Conservation (phyloP, 2,329 filamentous ascomycete species). For the Trichophyton schoenleinii region DNA sequence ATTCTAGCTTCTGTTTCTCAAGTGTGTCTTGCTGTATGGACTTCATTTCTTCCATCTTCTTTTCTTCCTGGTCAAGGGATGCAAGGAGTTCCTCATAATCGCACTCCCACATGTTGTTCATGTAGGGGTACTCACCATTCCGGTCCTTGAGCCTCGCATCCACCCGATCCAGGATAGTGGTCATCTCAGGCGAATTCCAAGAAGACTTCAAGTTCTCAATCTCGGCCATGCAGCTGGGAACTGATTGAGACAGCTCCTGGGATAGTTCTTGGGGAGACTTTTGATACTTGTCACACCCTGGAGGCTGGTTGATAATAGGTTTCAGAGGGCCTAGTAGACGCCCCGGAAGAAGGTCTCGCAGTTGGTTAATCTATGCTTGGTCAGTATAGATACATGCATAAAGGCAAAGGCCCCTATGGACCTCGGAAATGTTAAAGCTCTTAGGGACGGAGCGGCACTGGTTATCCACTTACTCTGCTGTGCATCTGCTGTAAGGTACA, state of each 20-base stretch:
- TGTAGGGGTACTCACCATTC: conserved; percentile 26
- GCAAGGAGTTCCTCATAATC: conserved; percentile 29
- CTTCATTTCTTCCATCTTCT: conserved; percentile 17
- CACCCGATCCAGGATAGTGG: conserved; percentile 27
- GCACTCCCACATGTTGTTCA: conserved; percentile 28
- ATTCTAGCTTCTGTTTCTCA: conserved; percentile 19
- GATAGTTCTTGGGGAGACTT: conserved; percentile 27
- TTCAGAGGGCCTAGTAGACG: conserved; percentile 29
- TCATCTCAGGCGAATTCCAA: conserved; percentile 31
- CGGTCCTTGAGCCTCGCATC: conserved; percentile 27
- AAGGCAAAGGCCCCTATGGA: too few relatives aligned
- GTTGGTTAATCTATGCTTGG: conserved; percentile 27
- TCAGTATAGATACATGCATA: neutral
- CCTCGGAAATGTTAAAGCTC: too few relatives aligned
- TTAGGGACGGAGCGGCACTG: too few relatives aligned
- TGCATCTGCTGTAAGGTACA: conserved; percentile 31
- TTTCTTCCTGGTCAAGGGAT: conserved; percentile 21
- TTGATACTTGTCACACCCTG: conserved; percentile 16
- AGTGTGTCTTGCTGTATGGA: conserved; percentile 20
- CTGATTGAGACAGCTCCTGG: conserved; percentile 24
- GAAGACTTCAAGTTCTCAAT: conserved; percentile 28
- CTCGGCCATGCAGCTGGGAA: conserved; percentile 25
- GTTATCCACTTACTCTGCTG: conserved; percentile 11
- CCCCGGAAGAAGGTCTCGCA: conserved; percentile 31
- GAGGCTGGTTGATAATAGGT: conserved; percentile 26